Base-by-base conservation (phyloP, 1,139 yeast genomes). In the Zygoascus hellenicus region DNA sequence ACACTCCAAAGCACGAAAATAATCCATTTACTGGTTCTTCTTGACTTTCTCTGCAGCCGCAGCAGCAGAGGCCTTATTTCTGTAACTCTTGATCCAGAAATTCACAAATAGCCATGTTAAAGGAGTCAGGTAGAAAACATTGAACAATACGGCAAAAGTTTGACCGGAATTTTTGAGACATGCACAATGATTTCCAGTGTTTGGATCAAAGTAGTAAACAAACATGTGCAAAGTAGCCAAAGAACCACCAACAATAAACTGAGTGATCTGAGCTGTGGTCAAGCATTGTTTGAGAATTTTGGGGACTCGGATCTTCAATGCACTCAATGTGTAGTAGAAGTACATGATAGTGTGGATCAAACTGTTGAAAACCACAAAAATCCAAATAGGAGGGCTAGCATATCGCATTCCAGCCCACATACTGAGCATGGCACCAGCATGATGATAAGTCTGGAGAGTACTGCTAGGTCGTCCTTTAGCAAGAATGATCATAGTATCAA, bases 361-460 rank as follows among this genome's bases (percentile, higher is more conserved):
- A 11, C 88, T 81, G 70, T 83, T 83, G 76, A 83, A 83, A 26
- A 81, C 87, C 46, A 83, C 89, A 65, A 83, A 83, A 55, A 83
- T 80, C 92, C 90, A 83, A 60, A 83, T 82, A 36, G 90, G 90
- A 9, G 89, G 87, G 10, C 87, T 77, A 49, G 78, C 77, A 63
- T 69, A 83, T 49, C 90, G 69, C 49, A 81, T 76, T 2, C 90
- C 92, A 2, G 85, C 78, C 89, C 89, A 83, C 90, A 83, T 83
- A 56, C 87, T 81, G 68, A 83, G 70, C 83, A 83, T 83, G 43
- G 92, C 92, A 35, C 90, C 92, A 2, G 90, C 78, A 62, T 83
- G 92, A 62, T 83, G 90, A 65, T 83, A 83, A 52, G 86, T 79
- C 66, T 83, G 90, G 57, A 83, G 71, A 53, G 83, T 67, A 3